Conservation (phyloP, 176 grass and related monocot species). For the Tuctoria greenei region DNA sequence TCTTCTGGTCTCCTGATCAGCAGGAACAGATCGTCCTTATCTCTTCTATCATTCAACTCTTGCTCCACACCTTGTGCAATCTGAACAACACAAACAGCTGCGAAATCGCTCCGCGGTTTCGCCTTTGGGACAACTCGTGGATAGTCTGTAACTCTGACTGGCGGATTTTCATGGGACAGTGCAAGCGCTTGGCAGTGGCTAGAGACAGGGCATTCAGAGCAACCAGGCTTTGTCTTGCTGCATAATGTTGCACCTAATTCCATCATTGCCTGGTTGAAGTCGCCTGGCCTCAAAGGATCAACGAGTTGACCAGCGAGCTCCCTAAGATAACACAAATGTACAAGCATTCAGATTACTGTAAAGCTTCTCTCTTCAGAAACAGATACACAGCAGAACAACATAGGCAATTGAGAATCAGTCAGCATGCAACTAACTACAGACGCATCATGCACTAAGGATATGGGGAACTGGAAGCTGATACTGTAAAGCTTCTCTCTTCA, state of each 20-base stretch:
- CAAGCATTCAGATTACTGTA: background rate
- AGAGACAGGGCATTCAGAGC: conserved; percentile 70
- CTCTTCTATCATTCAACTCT: background rate
- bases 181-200: conserved; percentile 60
- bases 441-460: background rate
- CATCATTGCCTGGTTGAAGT: conserved; percentile 99
- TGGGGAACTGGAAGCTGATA: background rate
- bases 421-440: background rate
- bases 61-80: conserved; percentile 41
- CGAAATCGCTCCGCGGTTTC: conserved; percentile 73
- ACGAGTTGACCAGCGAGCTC: conserved; percentile 69
- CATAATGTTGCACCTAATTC: conserved; percentile 92
- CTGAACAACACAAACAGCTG: conserved; percentile 83
- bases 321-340: conserved; percentile 46
- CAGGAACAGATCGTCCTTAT: conserved; percentile 43
- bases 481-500: background rate
- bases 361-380: background rate
- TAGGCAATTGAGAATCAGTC: background rate
- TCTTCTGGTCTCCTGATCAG: conserved; percentile 78
- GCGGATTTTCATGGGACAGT: conserved; percentile 44
- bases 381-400: background rate
- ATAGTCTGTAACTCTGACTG: conserved; percentile 64
- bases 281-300: conserved; percentile 84
- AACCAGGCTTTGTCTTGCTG: conserved; percentile 60
- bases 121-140: conserved; percentile 67